Base-by-base conservation (phyloP, 2,329 filamentous ascomycete species). In the Trichoderma koningiopsis region DNA sequence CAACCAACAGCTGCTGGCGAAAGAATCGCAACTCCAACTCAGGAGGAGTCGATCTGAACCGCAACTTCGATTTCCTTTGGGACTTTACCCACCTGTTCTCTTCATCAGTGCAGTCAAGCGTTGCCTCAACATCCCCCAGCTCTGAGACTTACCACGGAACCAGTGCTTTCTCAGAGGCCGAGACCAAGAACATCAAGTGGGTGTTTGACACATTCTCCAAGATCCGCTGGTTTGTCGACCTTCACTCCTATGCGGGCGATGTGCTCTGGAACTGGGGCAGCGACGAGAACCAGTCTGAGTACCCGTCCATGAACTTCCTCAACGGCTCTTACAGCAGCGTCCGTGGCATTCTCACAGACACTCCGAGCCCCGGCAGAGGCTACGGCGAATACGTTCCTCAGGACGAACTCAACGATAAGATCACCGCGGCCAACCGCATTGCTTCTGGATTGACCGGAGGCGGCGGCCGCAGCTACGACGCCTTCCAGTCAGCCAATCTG, bases 21-120 rank as follows among this genome's bases (percentile, higher is more conserved):
- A 87, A 87, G 79, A 87, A 87, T 75, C 83, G 85, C 40, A 87
- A 86, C 75, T 78, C 82, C 0, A 76, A 75, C 27, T 80, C 76
- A 31, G 76, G 78, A 31, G 85, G 85, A 22, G 79, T 87, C 37
- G 86, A 88, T 72, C 77, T 87, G 61, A 87, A 87, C 76, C 81
- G 86, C 64, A 88, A 87, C 78, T 87, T 87, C 72, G 85, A 87
- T 75, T 85, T 86, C 75, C 75, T 87, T 8, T 89, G 86, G 84
- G 82, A 89, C 77, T 85, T 83, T 73, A 77, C 74, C 37, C 78
- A 78, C 67, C 76, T 80, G 59, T 87, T 85, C 75, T 79, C 78
- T 40, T 73, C 72, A 6, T 84, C 83, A 35, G 76, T 79, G 35
- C 55, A 68, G 29, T 58, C 73, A 78, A 49, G 60, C 8, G 81